These are phyloP conservation scores for Stramenopiles sp. DNA, from an alignment of 352 stramenopile species.

Conservation along the genomic window DNA sequence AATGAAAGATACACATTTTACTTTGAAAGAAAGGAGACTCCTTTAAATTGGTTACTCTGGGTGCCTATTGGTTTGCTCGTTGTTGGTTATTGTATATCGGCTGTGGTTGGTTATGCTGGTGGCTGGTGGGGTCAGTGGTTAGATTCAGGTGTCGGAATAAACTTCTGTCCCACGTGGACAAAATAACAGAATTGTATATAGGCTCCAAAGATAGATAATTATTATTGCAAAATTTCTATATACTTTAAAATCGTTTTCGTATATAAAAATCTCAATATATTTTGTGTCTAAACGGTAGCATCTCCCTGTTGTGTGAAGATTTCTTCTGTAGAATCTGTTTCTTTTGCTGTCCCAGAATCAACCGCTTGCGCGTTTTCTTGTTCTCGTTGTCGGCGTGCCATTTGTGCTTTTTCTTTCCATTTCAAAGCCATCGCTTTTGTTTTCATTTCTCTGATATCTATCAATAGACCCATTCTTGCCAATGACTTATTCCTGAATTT, in stretches of 20 bases:
- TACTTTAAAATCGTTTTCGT: too few relatives aligned
- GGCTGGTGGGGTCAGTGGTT: constrained; percentile 7
- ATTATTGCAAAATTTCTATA: too few relatives aligned
- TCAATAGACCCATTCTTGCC: background rate
- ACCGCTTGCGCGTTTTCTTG: too few relatives aligned
- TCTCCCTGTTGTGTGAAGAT: too few relatives aligned
- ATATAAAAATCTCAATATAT: too few relatives aligned
- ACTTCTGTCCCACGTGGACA: background rate
- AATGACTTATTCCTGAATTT: background rate
- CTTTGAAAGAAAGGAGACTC: background rate
- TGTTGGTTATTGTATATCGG: background rate
- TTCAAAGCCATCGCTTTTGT: background rate
- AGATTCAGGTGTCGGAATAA: background rate
- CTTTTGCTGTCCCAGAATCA: too few relatives aligned
- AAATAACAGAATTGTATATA: background rate
- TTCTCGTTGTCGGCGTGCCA: too few relatives aligned
- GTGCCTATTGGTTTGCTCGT: background rate
- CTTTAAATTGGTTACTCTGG: background rate
- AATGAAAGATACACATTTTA: constrained; percentile 8
- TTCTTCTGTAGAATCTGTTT: too few relatives aligned
- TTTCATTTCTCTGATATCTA: background rate
- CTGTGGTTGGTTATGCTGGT: constrained; percentile 9
- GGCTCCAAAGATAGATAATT: too few relatives aligned
- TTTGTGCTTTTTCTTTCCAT: background rate
- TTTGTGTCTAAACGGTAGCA: too few relatives aligned